These are phyloP conservation scores for Lecanoromycetidae sp. DNA, from an alignment of 2,329 filamentous ascomycete genomes.

Conservation along the genomic window DNA sequence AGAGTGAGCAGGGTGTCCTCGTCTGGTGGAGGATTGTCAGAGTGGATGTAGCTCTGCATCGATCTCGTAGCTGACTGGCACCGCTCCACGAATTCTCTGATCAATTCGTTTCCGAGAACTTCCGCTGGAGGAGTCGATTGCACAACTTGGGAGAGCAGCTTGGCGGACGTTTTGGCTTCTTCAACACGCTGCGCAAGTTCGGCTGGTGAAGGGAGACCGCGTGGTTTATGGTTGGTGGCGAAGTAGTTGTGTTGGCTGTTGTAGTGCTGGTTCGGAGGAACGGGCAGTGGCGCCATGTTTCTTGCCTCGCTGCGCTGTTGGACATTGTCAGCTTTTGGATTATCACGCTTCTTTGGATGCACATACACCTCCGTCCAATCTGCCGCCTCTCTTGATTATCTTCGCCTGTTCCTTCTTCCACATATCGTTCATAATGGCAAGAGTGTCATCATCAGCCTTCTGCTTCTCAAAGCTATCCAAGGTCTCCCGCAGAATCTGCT, in stretches of 20 bases:
- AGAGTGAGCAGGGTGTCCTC: constrained; percentile 87
- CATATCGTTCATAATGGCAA: constrained; percentile 64
- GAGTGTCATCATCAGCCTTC: constrained; percentile 61
- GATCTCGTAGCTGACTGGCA: constrained; percentile 70
- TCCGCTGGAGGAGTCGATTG: constrained; percentile 70
- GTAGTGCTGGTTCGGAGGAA: too few species aligned
- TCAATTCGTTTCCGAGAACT: constrained; percentile 69
- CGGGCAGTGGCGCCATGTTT: constrained; percentile 8
- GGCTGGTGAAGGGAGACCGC: constrained; percentile 48
- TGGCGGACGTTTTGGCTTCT: constrained; percentile 81
- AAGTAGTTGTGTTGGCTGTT: constrained; percentile 45
- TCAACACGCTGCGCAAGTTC: constrained; percentile 77
- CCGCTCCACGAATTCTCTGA: constrained; percentile 81
- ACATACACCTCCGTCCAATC: neutral
- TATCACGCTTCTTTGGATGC: constrained; percentile 1
- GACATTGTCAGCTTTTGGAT: constrained; percentile 9
- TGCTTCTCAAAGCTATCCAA: constrained; percentile 64
- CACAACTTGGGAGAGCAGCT: constrained; percentile 81
- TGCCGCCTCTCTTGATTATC: neutral
- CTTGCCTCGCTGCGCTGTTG: constrained; percentile 11
- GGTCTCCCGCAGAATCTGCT: constrained; percentile 78
- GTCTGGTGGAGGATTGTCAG: constrained; percentile 67
- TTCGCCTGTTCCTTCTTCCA: constrained; percentile 78
- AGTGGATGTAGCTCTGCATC: constrained; percentile 75
- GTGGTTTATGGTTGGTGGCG: constrained; percentile 39